These are phyloP conservation scores for Cucurbita maxima DNA, from an alignment of 306 rosid genomes.

Conservation along the genomic window DNA sequence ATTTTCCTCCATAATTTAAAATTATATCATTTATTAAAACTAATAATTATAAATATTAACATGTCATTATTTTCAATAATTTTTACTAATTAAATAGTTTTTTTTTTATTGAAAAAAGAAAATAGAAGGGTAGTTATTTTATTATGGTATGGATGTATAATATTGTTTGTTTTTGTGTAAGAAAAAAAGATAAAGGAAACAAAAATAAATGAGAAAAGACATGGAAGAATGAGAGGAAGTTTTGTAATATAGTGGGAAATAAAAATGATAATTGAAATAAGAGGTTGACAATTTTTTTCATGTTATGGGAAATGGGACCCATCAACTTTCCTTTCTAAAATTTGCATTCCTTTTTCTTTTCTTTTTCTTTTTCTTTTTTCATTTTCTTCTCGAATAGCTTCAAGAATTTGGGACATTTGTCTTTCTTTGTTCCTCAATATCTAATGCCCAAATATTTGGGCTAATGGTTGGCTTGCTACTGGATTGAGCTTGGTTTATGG, in stretches of 20 bases:
- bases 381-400: no score
- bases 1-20: no score
- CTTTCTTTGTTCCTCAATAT: neutral
- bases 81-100: no score
- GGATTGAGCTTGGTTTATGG: neutral
- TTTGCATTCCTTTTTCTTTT: neutral
- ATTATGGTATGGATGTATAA: no score
- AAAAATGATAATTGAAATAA: neutral
- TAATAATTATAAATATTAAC: no score
- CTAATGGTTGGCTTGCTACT: neutral
- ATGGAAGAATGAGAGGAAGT: neutral
- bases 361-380: neutral
- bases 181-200: neutral
- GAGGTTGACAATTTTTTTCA: constrained; percentile 3
- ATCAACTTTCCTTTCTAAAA: neutral
- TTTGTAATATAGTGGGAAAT: neutral
- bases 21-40: no score
- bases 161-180: neutral
- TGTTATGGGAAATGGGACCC: constrained; percentile 9
- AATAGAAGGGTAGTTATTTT: no score
- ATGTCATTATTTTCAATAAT: no score
- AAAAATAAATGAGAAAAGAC: neutral
- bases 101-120: no score
- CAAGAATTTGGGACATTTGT: no score
- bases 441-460: neutral